Base-by-base conservation (phyloP, 2,329 filamentous ascomycete species). In the Bimuria novae-zelandiae region DNA sequence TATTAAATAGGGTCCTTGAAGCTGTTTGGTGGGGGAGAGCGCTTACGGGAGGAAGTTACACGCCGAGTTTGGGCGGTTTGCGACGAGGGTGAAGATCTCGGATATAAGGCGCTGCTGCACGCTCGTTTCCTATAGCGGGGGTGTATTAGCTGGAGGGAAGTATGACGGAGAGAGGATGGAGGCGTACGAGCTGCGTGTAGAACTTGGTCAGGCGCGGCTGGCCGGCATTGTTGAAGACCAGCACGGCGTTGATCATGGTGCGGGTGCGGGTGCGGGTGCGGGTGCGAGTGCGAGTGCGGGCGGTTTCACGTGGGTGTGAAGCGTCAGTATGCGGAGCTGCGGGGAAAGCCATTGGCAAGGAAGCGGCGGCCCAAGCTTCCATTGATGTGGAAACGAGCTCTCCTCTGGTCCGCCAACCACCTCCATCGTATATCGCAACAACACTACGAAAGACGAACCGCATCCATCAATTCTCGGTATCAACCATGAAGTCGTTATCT, bases 181-280 rank as follows among this genome's bases (percentile, higher is more conserved):
- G 44, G 68, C 77, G 55, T 76, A 96, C 93, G 62, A 99, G 86
- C 74, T 97, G 93, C 1, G 93, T 97, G 75, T 99, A 99, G 81
- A 99, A 99, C 70, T 97, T 97, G 66, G 93, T 97, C 73, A 99
- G 83, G 51, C 94, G 89, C 32, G 94, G 93, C 77, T 99, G 93
- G 60, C 94, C 94, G 67, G 93, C 91, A 79, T 96, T 96, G 72
- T 99, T 99, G 82, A 99, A 99, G 73, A 99, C 93, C 62, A 99
- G 82, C 57, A 99, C 93, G 27, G 95, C 94, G 81, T 96, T 99
- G 76, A 99, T 97, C 94, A 99, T 99, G 63, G 52, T 57, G 57
- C 30, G 27, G 41, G 47, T 55, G 52, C 12, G 39, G 12, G 27
- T 22, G 40, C 37, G 22, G 22, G 46, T 17, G 10, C 21, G 25